Conservation (phyloP, 2,329 filamentous ascomycete species). For the Fusarium algeriense region DNA sequence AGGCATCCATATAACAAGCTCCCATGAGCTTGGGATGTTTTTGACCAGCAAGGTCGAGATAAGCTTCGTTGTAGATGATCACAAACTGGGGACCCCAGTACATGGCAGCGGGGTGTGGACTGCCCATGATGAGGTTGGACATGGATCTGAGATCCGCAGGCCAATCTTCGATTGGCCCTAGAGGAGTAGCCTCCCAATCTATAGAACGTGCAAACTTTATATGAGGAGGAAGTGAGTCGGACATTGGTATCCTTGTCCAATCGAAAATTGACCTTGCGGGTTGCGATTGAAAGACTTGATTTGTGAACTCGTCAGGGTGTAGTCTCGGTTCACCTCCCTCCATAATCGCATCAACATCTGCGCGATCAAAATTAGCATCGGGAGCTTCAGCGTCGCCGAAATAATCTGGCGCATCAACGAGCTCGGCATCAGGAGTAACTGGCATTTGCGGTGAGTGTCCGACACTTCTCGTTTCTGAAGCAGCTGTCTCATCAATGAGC, state of each 20-base stretch:
- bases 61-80: slow-evolving; percentile 80
- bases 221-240: slow-evolving; percentile 74
- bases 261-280: slow-evolving; percentile 73
- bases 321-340: slow-evolving; percentile 45
- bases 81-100: slow-evolving; percentile 82
- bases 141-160: slow-evolving; percentile 77
- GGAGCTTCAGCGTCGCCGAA: slow-evolving; percentile 54
- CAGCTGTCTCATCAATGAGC: slow-evolving; percentile 52
- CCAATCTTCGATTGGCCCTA: slow-evolving; percentile 84
- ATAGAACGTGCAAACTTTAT: slow-evolving; percentile 78
- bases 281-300: slow-evolving; percentile 55
- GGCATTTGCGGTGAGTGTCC: slow-evolving; percentile 55
- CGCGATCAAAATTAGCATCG: slow-evolving; percentile 11
- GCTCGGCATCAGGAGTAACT: slow-evolving; percentile 50
- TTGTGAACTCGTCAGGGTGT: slow-evolving; percentile 59
- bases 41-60: slow-evolving; percentile 76
- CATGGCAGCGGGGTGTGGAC: slow-evolving; percentile 79
- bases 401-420: slow-evolving; percentile 55
- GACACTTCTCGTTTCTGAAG: slow-evolving; percentile 51
- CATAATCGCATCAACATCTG: slow-evolving; percentile 43
- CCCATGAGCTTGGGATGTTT: slow-evolving; percentile 86
- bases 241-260: slow-evolving; percentile 80
- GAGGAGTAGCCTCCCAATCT: slow-evolving; percentile 78
- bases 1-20: slow-evolving; percentile 74
- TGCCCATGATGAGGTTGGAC: slow-evolving; percentile 86